Base-by-base conservation (phyloP, 1,284 basidiomycete genomes). In the Puccinia polysora region DNA sequence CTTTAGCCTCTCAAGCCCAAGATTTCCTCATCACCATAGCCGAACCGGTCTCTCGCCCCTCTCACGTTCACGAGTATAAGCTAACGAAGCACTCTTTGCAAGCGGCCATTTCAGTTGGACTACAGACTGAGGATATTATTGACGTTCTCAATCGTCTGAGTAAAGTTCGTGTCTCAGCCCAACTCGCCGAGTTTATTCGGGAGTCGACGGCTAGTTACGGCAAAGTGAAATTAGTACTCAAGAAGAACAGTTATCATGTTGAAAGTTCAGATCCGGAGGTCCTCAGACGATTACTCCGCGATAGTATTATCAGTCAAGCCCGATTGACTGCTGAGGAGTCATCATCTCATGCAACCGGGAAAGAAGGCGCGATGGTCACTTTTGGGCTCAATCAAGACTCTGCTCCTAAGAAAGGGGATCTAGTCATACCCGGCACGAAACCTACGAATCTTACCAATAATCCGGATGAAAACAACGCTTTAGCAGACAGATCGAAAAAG, bases 51-150 rank as follows among this genome's bases (percentile, higher is more conserved):
- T 97, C 94, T 83, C 88, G 96, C 83, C 96, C 96, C 50, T 88
- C 90, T 38, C 91, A 96, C 81, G 95, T 98, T 75, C 96, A 99
- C 82, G 96, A 98, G 84, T 99, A 97, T 85, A 93, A 96, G 82
- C 87, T 99, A 78, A 97, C 95, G 62, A 89, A 94, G 56, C 96
- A 97, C 81, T 97, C 94, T 28, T 84, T 99, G 32, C 97, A 98
- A 81, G 96, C 96, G 65, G 96, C 96, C 69, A 95, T 99, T 74
- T 97, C 94, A 15, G 96, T 99, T 73, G 96, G 96, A 25, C 83
- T 99, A 43, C 91, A 97, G 80, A 98, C 96, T 2, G 89, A 95
- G 78, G 94, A 98, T 80, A 98, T 98, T 77, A 97, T 98, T 80
- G 92, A 94, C 84, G 96, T 93, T 18, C 76, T 82, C 49, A 82